These are phyloP conservation scores for Trichoderma gamsii DNA, from an alignment of 495 filamentous ascomycete species.

Conservation along the genomic window DNA sequence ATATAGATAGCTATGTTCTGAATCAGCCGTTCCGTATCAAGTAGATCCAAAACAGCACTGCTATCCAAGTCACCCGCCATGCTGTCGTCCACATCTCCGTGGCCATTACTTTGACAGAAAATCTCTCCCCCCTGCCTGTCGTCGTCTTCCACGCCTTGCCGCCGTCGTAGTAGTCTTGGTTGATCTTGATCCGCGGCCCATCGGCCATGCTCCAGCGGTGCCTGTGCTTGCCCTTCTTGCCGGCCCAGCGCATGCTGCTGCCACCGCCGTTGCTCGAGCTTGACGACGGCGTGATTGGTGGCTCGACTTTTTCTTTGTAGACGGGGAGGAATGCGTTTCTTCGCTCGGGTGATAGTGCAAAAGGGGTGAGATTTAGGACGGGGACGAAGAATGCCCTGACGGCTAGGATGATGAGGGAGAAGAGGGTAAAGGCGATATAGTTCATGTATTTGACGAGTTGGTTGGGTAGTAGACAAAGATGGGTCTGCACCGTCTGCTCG, in stretches of 20 bases:
- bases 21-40: constrained; percentile 34
- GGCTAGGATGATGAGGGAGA: constrained; percentile 56
- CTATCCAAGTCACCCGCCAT: constrained; percentile 43
- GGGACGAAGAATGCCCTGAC: constrained; percentile 55
- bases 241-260: background rate
- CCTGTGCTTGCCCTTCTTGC: constrained; percentile 11
- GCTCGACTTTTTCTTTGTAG: constrained; percentile 41
- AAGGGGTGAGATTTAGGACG: constrained; percentile 36
- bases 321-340: constrained; percentile 22
- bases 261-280: constrained; percentile 23
- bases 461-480: constrained; percentile 86
- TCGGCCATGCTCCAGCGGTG: constrained; percentile 7
- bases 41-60: constrained; percentile 34
- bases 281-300: constrained; percentile 18
- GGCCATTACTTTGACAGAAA: constrained; percentile 24
- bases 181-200: constrained; percentile 33
- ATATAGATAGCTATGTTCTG: background rate
- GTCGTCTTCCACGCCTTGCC: constrained; percentile 30
- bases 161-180: constrained; percentile 33
- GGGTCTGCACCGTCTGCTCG: constrained; percentile 66
- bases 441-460: constrained; percentile 75
- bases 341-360: constrained; percentile 36
- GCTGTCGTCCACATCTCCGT: constrained; percentile 42
- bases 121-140: constrained; percentile 15
- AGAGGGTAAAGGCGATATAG: constrained; percentile 57